Evolutionary conservation across 2,329 filamentous ascomycete species (phyloP), one percentile per base, ranked within the genome.

Genomic region (Teratosphaeria nubilosa): DNA sequence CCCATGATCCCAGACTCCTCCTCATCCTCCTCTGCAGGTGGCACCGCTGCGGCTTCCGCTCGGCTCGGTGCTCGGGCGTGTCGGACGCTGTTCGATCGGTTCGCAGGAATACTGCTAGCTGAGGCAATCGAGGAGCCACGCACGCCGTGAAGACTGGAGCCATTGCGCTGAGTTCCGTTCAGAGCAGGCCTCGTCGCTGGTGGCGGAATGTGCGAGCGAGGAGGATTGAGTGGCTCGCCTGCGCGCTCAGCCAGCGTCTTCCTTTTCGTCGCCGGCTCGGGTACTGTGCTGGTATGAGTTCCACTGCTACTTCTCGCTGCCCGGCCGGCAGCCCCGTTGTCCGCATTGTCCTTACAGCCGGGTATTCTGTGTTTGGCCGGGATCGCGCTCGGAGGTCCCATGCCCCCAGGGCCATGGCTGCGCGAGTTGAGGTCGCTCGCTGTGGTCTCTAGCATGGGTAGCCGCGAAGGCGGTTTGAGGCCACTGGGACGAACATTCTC

Each of bases 281-380:
- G 69, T 58, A 75, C 77, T 76, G 50, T 41, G 22, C 14, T 22
- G 41, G 25, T 53, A 20, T 53, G 51, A 53, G 51, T 34, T 53
- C 34, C 30, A 51, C 25, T 27, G 32, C 32, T 22, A n/a, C 24
- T 59, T 22, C 56, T 32, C 48, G 50, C 34, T 22, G 45, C 48
- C 30, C 37, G 20, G 25, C 37, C 16, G 37, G 7, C 51, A 54
- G n/a, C 50, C 41, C 45, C 37, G 30, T 22, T 37, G 22, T 30
- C n/a, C 22, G 24, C 14, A 30, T 58, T 30, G 48, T 57, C 68
- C 70, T 70, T 74, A 79, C 78, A 71, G 60, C 76, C 76, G 45
- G 75, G 75, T 56, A 78, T 77, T 69, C 80, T 81, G 64, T 81
- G 77, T 64, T 83, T 82, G 58, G 72, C 58, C 22, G 62, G 56